Conservation (phyloP, 139 green algal genomes). For the Coelastrella sp. region DNA sequence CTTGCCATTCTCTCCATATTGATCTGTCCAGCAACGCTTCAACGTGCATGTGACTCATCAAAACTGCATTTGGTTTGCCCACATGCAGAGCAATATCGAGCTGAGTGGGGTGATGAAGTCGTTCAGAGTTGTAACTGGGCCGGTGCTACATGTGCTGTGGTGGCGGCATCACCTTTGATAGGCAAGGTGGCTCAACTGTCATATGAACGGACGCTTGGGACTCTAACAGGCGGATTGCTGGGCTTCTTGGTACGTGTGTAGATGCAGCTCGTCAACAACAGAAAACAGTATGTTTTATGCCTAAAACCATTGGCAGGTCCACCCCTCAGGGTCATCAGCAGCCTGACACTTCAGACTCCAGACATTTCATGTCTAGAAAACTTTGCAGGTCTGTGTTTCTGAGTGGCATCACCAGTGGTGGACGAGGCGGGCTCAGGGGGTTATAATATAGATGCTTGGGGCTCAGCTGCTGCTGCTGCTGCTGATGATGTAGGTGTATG, state of each 20-base stretch:
- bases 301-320: no score
- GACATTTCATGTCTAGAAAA: neutral
- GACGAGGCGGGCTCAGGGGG: neutral
- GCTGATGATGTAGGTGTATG: conserved; percentile 35
- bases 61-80: neutral
- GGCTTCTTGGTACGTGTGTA: conserved; percentile 27
- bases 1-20: no score
- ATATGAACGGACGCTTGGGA: conserved; percentile 40
- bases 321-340: no score
- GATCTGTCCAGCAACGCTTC: no score
- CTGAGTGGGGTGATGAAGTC: conserved; percentile 45
- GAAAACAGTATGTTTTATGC: neutral
- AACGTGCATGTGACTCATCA: neutral
- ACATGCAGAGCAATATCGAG: neutral
- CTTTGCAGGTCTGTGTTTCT: neutral
- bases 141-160: conserved; percentile 40
- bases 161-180: conserved; percentile 34
- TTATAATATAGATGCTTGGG: no score
- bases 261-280: neutral
- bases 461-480: conserved; percentile 5
- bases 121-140: conserved; percentile 48
- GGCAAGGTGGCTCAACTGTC: conserved; percentile 44
- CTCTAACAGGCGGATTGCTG: conserved; percentile 37
- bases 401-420: conserved; percentile 12
- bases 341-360: neutral